A percentile compares a stretch with the other conserved stretches of the same genome.
These are phyloP conservation scores for Sequoiadendron giganteum DNA, from an alignment of 75 land plant species.

Conservation along the genomic window DNA sequence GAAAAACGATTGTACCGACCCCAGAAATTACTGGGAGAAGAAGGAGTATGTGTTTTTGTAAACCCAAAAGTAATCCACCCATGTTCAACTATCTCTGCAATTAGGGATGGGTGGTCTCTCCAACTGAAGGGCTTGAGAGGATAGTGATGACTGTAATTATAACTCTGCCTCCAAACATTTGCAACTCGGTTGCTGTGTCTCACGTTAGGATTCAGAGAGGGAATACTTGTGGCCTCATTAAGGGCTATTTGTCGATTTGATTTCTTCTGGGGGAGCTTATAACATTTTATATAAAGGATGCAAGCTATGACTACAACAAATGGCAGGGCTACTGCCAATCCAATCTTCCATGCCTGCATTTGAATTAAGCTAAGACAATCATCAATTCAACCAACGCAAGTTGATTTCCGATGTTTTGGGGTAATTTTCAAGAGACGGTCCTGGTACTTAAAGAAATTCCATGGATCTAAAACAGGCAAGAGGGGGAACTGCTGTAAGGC, in stretches of 20 bases:
- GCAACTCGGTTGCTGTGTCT: background rate
- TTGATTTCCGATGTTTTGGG: background rate
- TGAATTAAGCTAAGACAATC: background rate
- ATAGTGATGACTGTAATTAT: background rate
- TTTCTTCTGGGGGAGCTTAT: background rate
- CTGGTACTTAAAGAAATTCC: background rate
- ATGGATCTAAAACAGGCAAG: background rate
- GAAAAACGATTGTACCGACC: constrained; percentile 28
- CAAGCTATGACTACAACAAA: background rate
- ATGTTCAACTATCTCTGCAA: constrained; percentile 71
- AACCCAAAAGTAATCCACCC: constrained; percentile 84
- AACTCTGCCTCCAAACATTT: background rate
- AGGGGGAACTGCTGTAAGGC: background rate
- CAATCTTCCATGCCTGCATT: constrained; percentile 5
- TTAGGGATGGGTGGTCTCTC: constrained; percentile 68
- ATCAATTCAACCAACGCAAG: background rate
- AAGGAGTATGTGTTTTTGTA: constrained; percentile 29
- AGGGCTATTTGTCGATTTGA: background rate
- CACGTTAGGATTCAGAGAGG: background rate
- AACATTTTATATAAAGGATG: background rate
- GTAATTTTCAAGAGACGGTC: background rate
- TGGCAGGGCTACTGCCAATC: constrained; percentile 2
- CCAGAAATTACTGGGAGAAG: constrained; percentile 21
- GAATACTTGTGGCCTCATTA: background rate
- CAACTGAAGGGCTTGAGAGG: background rate